These are phyloP conservation scores for Mycosarcoma mackinlayi DNA, from an alignment of 1,284 basidiomycete genomes.

Conservation along the genomic window DNA sequence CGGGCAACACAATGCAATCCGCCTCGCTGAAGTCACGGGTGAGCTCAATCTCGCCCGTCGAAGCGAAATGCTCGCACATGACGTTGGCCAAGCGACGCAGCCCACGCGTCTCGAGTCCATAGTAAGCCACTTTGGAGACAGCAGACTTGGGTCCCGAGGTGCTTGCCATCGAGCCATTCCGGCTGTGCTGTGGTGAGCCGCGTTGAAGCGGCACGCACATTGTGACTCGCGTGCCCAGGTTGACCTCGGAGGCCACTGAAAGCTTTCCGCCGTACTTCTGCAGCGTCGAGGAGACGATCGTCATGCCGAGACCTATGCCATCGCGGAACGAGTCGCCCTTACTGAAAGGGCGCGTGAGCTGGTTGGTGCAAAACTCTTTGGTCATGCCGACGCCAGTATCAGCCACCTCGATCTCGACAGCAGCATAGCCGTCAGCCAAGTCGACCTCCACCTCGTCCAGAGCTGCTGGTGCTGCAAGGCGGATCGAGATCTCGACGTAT, in stretches of 20 bases:
- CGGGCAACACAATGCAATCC: conserved; percentile 39
- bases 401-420: conserved; percentile 41
- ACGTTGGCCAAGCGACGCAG: conserved; percentile 32
- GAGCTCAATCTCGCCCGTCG: conserved; percentile 27
- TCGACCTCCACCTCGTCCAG: conserved; percentile 20
- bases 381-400: conserved; percentile 52
- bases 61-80: conserved; percentile 35
- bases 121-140: conserved; percentile 31
- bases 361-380: conserved; percentile 40
- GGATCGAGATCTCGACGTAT: conserved; percentile 40
- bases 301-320: conserved; percentile 57
- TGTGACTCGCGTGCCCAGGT: conserved; percentile 49
- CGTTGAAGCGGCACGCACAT: conserved; percentile 40
- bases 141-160: conserved; percentile 6
- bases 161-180: conserved; percentile 8
- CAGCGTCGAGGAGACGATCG: conserved; percentile 51
- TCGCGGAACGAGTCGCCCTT: conserved; percentile 54
- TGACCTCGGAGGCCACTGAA: conserved; percentile 44
- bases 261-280: conserved; percentile 50
- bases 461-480: conserved; percentile 18
- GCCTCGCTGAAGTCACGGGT: conserved; percentile 30
- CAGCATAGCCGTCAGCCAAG: conserved; percentile 11
- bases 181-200: conserved; percentile 5
- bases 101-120: conserved; percentile 33
- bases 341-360: conserved; percentile 50